Conservation (phyloP, 192 early-diverging fungal genomes). For the Coemansia aciculifera region DNA sequence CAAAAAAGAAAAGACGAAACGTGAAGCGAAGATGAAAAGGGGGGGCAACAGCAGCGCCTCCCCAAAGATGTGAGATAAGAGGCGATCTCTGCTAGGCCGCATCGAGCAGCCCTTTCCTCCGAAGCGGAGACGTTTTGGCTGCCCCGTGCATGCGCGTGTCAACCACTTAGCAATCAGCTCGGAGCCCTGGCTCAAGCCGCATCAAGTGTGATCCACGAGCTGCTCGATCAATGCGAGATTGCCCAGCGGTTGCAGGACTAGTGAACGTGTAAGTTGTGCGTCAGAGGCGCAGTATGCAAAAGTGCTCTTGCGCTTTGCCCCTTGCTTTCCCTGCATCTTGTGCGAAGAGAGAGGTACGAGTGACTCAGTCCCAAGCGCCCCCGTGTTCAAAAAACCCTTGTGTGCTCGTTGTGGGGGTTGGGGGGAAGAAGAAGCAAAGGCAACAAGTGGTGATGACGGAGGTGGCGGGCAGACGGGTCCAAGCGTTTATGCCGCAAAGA, state of each 20-base stretch:
- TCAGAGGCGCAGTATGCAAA: neutral
- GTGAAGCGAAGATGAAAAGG: neutral
- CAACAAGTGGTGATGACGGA: neutral
- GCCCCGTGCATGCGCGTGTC: neutral
- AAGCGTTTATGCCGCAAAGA: neutral
- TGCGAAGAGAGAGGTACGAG: neutral
- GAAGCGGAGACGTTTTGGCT: neutral
- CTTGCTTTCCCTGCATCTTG: neutral
- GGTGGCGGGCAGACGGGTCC: neutral
- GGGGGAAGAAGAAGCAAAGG: no score
- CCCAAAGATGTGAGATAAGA: slow-evolving; percentile 1
- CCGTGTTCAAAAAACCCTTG: neutral
- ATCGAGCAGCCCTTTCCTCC: neutral
- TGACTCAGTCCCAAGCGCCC: neutral
- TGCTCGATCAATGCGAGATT: neutral
- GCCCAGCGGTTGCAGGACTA: neutral
- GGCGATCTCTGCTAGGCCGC: neutral
- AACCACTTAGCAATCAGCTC: neutral
- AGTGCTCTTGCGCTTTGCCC: neutral
- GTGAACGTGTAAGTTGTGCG: neutral
- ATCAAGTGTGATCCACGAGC: neutral
- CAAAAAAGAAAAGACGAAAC: neutral
- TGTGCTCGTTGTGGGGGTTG: neutral
- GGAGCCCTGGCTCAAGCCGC: slow-evolving; percentile 9
- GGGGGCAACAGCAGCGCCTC: neutral